A percentile compares a stretch with the other conserved stretches of the same genome.
Evolutionary conservation across 2,329 filamentous ascomycete genomes (phyloP).

Genomic region (Verruconis gallopava): DNA sequence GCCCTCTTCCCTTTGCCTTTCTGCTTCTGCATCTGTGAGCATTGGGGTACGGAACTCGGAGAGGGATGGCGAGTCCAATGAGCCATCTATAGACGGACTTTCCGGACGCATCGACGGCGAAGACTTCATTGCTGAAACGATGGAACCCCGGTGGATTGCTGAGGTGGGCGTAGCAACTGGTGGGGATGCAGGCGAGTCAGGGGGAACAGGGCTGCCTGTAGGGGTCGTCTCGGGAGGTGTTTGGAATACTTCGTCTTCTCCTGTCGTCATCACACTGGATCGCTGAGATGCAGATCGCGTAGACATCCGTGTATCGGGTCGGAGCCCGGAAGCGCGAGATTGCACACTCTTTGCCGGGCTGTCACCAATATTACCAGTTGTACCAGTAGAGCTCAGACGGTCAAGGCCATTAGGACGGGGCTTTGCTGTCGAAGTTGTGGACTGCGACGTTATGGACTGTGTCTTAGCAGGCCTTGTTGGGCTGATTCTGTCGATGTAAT

Average conservation of each 20-base stretch:
- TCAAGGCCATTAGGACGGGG: constrained; percentile 6
- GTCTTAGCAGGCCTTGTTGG: neutral
- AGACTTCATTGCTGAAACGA: constrained; percentile 6
- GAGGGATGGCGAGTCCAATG: constrained; percentile 13
- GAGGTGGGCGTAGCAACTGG: neutral
- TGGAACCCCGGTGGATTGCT: constrained; percentile 3
- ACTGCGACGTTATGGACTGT: constrained; percentile 3
- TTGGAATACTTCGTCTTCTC: constrained; percentile 8
- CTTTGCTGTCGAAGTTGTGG: constrained; percentile 6
- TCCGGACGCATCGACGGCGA: constrained; percentile 16
- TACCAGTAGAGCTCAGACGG: constrained; percentile 5
- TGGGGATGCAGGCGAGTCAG: neutral
- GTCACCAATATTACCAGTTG: neutral
- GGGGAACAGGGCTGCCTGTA: constrained; percentile 1
- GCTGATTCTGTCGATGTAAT: constrained; percentile 3
- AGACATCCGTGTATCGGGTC: constrained; percentile 1
- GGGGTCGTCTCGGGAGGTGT: constrained; percentile 10
- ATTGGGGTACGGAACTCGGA: constrained; percentile 9
- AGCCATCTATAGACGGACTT: constrained; percentile 15
- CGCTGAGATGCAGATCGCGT: neutral
- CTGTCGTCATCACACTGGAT: constrained; percentile 1
- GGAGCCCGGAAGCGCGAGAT: constrained; percentile 2
- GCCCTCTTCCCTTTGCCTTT: constrained; percentile 1
- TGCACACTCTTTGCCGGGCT: neutral
- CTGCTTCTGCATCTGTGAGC: constrained; percentile 8